Base-by-base conservation (phyloP, 805 yeast genomes). In the Hanseniaspora lindneri region DNA sequence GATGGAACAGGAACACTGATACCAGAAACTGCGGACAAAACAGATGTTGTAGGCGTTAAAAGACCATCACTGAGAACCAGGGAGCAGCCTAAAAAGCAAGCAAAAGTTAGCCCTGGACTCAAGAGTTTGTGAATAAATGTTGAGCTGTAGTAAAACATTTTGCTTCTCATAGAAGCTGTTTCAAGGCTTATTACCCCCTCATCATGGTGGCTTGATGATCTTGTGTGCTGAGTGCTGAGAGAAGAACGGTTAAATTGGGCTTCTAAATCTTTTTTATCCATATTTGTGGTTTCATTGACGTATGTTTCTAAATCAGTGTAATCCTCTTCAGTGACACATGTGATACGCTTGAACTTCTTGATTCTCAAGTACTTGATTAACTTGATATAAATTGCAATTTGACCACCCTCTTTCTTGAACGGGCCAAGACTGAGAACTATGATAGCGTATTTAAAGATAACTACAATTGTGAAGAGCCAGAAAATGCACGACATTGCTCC, bases 1-100 rank as follows among this genome's bases (percentile, higher is more conserved):
- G 66, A 58, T 2, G 79, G 78, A 21, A 62, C 65, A 5, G 79
- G 77, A 16, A 73, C 69, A 39, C 73, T 70, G 39, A 76, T 72
- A 47, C 83, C 83, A 2, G 70, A 72, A 29, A 77, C 61, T 1
- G 81, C 79, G 48, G 75, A 68, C 41, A 76, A 65, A 3, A 76
- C 78, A 1, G 81, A 76, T 11, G 80, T 75, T 2, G 81, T 76
- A 23, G 83, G 83, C 2, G 82, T 77, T 51, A 77, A 65, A 47
- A 77, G 61, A 5, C 81, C 81, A 59, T 77, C 81, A 8, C 79
- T 73, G 33, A 77, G 61, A 17, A 77, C 77, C 54, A 77, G 63
- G 0, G 78, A 65, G 54, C 80, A 74, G 2, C 81, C 81, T 25
- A 75, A 49, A 51, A 76, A 74, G 51, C 79, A 67, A 2, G 66